Base-by-base conservation (phyloP, 2,329 filamentous ascomycete genomes). In the Pleurostoma richardsiae region DNA sequence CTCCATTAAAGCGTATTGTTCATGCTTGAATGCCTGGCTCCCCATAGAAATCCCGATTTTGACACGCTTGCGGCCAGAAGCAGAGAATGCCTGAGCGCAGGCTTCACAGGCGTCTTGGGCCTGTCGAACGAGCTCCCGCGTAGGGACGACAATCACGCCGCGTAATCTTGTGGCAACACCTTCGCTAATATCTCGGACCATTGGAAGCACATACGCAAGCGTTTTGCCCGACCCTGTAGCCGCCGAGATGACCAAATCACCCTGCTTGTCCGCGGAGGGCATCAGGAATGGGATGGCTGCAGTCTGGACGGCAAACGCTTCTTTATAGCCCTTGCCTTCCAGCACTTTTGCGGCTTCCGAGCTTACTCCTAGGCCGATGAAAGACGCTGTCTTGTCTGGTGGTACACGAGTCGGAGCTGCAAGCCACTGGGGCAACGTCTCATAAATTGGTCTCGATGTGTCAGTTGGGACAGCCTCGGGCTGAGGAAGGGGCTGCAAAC, bases 201-300 rank as follows among this genome's bases (percentile, higher is more conserved):
- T 82, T 0, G 94, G 94, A 3, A 99, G 71, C 1, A 92, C 81
- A 59, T 99, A 99, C 0, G 92, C 87, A 11, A 99, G 67, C 0
- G 94, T 99, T 63, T 99, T 99, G 47, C 94, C 94, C 1, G 94
- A 97, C 6, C 94, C 94, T 0, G 94, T 99, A 1, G 92, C 88
- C 0, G 95, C 94, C 6, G 90, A 94, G 3, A 99, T 85, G 40
- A 95, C 85, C 4, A 99, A 67, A 63, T 99, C 94, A 4, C 89
- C 87, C 2, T 79, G 69, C 33, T 82, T 76, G 33, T 78, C 72
- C 39, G 78, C 75, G 0, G 77, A 80, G 27, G 81, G 83, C 4
- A 95, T 72, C 4, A 99, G 76, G 39, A 95, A 73, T 1, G 92
- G 91, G 29, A 99, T 76, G 0, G 94, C 77, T 1, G 84, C 83